These are phyloP conservation scores for Eucalyptus pumila DNA, from an alignment of 345 rosid genomes.

Conservation along the genomic window DNA sequence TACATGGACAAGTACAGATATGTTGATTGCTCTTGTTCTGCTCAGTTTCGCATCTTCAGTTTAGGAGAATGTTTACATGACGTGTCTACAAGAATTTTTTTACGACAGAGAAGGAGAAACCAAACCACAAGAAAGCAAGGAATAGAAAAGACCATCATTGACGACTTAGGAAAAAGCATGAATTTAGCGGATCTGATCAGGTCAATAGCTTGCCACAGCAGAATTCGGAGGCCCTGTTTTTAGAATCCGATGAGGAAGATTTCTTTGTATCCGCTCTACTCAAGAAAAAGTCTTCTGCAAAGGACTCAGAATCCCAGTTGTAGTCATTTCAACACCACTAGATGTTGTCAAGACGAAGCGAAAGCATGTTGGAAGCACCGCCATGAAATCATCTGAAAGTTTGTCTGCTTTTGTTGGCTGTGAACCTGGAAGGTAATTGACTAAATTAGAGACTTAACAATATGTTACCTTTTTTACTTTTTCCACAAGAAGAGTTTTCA, in stretches of 20 bases:
- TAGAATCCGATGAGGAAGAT: neutral
- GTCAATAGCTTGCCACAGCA: neutral
- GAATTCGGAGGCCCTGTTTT: neutral
- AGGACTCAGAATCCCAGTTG: neutral
- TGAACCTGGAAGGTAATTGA: neutral
- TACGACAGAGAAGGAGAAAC: neutral
- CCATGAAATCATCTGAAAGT: neutral
- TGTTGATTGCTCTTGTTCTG: neutral
- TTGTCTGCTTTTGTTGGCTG: neutral
- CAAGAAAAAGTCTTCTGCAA: neutral
- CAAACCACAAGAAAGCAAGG: neutral
- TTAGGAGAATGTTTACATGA: neutral
- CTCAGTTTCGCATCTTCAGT: neutral
- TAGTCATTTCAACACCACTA: neutral
- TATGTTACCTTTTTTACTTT: neutral
- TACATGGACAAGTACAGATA: neutral
- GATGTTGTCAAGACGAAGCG: neutral
- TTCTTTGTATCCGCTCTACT: neutral
- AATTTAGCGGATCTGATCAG: neutral
- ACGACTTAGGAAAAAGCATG: neutral
- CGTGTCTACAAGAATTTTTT: neutral
- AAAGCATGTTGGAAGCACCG: neutral
- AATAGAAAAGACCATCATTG: neutral
- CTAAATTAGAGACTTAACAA: neutral
- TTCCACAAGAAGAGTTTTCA: neutral